Evolutionary conservation across 2,329 filamentous ascomycete species (phyloP), one percentile per base, ranked within the genome.

Genomic region (Colletotrichum sp.): DNA sequence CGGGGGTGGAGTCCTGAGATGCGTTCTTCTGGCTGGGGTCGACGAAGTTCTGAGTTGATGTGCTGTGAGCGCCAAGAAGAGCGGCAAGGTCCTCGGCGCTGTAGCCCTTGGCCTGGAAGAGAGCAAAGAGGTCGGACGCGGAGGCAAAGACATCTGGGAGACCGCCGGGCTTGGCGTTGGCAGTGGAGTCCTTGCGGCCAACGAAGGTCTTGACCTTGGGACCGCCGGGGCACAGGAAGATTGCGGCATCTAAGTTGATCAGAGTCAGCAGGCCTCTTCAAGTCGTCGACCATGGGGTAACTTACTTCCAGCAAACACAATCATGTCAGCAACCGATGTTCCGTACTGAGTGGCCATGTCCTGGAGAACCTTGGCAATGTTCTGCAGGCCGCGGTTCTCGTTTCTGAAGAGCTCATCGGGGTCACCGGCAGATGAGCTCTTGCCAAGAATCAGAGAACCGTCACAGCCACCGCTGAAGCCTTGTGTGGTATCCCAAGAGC

Each of bases 101-200:
- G 77, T 92, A 89, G 4, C 89, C 90, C 82, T 92, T 91, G 78
- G 87, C 85, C 34, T 82, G 79, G 81, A 91, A 92, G 7, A 90
- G 83, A 21, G 83, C 79, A 72, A 90, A 85, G 49, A 90, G 82
- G 12, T 84, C 85, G 18, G 88, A 84, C 21, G 88, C 87, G 15
- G 81, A 77, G 26, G 85, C 85, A 62, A 84, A 81, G 2, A 84
- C 81, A 60, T 83, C 81, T 0, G 90, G 90, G 3, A 91, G 82
- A 3, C 88, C 83, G 26, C 85, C 84, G 2, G 78, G 79, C 0
- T 86, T 86, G 7, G 86, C 84, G 6, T 85, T 82, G 6, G 80
- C 80, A 10, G 80, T 82, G 55, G 82, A 86, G 77, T 91, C 89
- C 36, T 81, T 83, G 24, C 90, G 86, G 44, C 90, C 90, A 28